phyloP scores from a whole-genome alignment of 1,284 basidiomycete genomes.

The Ganoderma resinaceum region DNA sequence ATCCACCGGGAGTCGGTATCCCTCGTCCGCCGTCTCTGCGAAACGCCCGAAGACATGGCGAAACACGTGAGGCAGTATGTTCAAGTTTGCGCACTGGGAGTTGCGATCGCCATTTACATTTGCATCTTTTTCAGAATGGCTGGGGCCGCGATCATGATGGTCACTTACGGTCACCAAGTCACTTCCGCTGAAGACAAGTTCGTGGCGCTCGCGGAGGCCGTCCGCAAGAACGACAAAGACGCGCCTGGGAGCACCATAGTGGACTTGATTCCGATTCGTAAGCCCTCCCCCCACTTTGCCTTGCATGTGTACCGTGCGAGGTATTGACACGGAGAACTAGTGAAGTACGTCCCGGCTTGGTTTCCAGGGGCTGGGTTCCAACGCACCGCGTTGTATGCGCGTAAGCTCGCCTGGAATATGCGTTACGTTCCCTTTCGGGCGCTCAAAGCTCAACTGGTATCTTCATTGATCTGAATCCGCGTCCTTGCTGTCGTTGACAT shows the following conservation, averaged over 20 bases:
- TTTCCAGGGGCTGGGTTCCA: constrained; percentile 28
- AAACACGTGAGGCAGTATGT: constrained; percentile 16
- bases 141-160: constrained; percentile 26
- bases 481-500: not conserved
- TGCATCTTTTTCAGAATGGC: constrained; percentile 14
- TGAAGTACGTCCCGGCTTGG: constrained; percentile 29
- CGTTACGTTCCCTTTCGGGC: constrained; percentile 8
- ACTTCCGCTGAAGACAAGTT: constrained; percentile 18
- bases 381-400: constrained; percentile 7
- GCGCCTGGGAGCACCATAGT: constrained; percentile 27
- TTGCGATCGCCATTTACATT: not conserved
- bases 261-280: constrained; percentile 29
- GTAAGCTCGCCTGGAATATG: constrained; percentile 13
- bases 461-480: not conserved
- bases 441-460: constrained; percentile 11
- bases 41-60: constrained; percentile 1
- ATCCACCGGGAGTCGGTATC: constrained; percentile 6
- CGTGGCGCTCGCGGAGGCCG: constrained; percentile 22
- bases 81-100: not conserved
- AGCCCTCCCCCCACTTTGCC: not conserved
- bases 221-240: constrained; percentile 16
- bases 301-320: not conserved
- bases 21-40: constrained; percentile 8
- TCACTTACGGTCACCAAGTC: constrained; percentile 25
- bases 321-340: constrained; percentile 5